Evolutionary conservation across 2,329 filamentous ascomycete species (phyloP).

Genomic region (Penicillium sp.): DNA sequence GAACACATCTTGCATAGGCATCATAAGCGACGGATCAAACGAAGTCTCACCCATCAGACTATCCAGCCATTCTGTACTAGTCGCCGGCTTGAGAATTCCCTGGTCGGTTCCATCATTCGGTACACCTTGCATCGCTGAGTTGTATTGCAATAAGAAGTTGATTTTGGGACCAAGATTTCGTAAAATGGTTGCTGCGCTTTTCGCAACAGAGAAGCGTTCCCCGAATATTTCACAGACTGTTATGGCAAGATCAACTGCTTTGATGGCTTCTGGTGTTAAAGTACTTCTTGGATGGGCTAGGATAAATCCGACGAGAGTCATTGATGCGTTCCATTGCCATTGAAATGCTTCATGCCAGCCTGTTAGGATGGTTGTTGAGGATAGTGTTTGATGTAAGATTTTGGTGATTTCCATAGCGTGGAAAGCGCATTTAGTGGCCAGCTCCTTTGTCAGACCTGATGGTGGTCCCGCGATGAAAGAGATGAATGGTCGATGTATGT

Average conservation of each 20-base stretch:
- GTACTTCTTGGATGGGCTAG: constrained; percentile 28
- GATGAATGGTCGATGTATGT: constrained; percentile 45
- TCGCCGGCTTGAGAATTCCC: neutral
- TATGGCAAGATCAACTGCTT: constrained; percentile 1
- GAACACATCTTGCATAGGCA: constrained; percentile 4
- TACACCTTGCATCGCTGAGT: neutral
- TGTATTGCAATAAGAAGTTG: neutral
- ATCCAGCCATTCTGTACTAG: neutral
- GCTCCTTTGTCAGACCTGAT: constrained; percentile 22
- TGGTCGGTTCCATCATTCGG: neutral
- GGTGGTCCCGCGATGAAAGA: constrained; percentile 26
- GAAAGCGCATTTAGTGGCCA: constrained; percentile 30
- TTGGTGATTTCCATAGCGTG: constrained; percentile 41
- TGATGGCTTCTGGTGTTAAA: neutral
- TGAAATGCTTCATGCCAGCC: constrained; percentile 33
- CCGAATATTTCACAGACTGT: constrained; percentile 5
- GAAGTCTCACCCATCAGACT: neutral
- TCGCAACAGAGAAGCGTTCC: constrained; percentile 1
- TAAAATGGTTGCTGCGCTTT: constrained; percentile 4
- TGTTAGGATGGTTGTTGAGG: constrained; percentile 13
- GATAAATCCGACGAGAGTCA: constrained; percentile 37
- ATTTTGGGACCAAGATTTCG: neutral
- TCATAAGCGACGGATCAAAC: neutral
- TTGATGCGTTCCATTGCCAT: constrained; percentile 32
- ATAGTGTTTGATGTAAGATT: constrained; percentile 39